Base-by-base conservation (phyloP, 352 stramenopile species). In the Phytophthora pseudosyringae region DNA sequence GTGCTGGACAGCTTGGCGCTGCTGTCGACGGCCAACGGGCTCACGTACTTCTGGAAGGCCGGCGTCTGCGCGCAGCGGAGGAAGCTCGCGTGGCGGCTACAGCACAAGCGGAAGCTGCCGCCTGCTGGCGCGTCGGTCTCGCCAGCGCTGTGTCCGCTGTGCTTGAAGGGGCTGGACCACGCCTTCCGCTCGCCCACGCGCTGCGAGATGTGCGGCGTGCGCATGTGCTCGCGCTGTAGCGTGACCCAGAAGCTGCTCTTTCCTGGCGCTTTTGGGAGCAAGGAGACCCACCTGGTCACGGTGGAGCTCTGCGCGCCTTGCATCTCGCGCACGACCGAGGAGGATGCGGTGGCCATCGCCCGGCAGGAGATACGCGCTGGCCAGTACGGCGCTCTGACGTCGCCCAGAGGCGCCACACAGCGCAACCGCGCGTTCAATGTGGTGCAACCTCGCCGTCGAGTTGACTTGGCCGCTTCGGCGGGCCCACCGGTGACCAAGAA, bases 1-100 rank as follows among this genome's bases (percentile, higher is more conserved):
- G 66, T 83, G 15, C 48, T 76, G 4, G 75, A 88, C 41, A 73
- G 72, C 45, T 54, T 86, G 1, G 77, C 69, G 4, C 43, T 85
- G 12, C 26, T 69, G 28, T 80, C 64, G 5, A 67, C 71, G 1
- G 68, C 73, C 10, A 76, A 73, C 16, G 74, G 71, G 5, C 64
- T 83, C 44, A 71, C 49, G 28, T 67, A 60, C 44, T 78, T 68
- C 36, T 80, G 64, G 67, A 78, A 77, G 32, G 69, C 70, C 6
- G 52, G 57, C 4, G 56, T 69, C n/a, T 65, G 65, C 36, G 66
- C 70, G 4, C 60, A 78, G 13, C 49, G 31, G 0, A 59, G 60
- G 29, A 78, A 78, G 39, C 40, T 83, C 39, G 62, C 61, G 7
- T 81, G 74, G 74, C 49, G 78, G 5, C 31, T 82, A n/a, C 70